Evolutionary conservation across 768 basidiomycete species (phyloP), one percentile per base, ranked within the genome.

Genomic region (Lactifluus echinatus): DNA sequence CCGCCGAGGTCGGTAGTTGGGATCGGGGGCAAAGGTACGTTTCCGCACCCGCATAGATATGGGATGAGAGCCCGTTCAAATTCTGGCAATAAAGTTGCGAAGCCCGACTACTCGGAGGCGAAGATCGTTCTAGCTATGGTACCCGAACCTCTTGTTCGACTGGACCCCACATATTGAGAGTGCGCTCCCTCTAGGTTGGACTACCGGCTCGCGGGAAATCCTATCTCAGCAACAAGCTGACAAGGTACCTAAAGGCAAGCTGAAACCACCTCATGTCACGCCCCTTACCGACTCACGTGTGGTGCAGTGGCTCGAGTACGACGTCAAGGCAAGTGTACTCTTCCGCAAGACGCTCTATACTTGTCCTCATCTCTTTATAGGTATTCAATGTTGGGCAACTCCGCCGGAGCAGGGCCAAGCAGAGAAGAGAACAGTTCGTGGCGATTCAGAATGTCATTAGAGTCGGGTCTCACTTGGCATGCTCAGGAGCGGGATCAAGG

Each of bases 41-140:
- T 1, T 49, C 40, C 12, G 17, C 17, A 8, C 17, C 1, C 34
- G 24, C 39, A 43, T 50, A 24, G 23, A 33, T 14, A 37, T 8
- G 11, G 19, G 12, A 19, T 19, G 6, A 17, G 23, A 11, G n/a
- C 19, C 57, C 5, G 33, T 39, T 59, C 37, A 53, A 44, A 21
- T n/a, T 39, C n/a, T 4, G 53, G 53, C 10, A 12, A 37, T 45
- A 44, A 63, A 93, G 91, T 95, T 46, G 87, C 89, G 53, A 97
- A 95, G 70, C 96, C 96, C 5, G 96, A 99, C 67, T 98, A 98
- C 66, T 96, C 93, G 3, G 94, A 97, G 68, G 91, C 92, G 36
- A 99, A 98, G 80, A 96, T 99, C 63, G 93, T 99, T 7, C 81
- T 98, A 11, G 95, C 95, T 2, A 97, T 97, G 91, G 95, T 93